Conservation (phyloP, 345 rosid species). For the Lumnitzera littorea region DNA sequence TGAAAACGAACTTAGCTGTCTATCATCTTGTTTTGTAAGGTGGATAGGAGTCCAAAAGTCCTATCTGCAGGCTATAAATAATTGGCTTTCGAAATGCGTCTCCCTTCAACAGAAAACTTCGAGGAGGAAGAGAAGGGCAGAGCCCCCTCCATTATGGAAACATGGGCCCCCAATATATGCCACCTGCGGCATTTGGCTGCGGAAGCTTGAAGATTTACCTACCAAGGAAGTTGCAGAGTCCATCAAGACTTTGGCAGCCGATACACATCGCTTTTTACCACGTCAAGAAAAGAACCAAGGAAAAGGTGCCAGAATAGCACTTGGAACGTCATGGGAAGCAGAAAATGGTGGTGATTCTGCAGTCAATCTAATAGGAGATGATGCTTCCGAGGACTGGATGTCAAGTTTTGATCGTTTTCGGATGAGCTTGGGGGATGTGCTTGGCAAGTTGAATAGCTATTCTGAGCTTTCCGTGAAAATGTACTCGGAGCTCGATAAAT, state of each 20-base stretch:
- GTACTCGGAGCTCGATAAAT: constrained; percentile 41
- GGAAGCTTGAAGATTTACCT: constrained; percentile 35
- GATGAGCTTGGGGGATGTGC: constrained; percentile 59
- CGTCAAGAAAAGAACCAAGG: constrained; percentile 64
- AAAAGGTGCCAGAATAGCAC: constrained; percentile 26
- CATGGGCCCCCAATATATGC: constrained; percentile 66
- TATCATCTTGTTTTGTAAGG: constrained; percentile 60
- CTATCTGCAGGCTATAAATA: constrained; percentile 58
- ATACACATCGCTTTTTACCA: constrained; percentile 55
- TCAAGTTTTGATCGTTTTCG: constrained; percentile 50
- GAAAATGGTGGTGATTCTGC: constrained; percentile 33
- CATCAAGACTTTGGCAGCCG: constrained; percentile 54
- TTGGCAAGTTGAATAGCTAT: constrained; percentile 48
- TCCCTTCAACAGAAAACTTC: constrained; percentile 15
- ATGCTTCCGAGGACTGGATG: constrained; percentile 37
- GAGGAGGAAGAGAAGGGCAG: constrained; percentile 27
- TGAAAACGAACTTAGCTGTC: constrained; percentile 45
- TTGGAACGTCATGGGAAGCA: constrained; percentile 18
- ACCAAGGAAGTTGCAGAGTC: constrained; percentile 48
- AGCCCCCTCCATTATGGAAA: constrained; percentile 15
- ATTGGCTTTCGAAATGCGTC: constrained; percentile 73
- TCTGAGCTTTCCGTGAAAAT: constrained; percentile 44
- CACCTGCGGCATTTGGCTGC: constrained; percentile 66
- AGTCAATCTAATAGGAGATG: constrained; percentile 36
- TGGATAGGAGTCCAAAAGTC: constrained; percentile 69